phyloP scores from a whole-genome alignment of 441 rosid species.

The Theobroma grandiflorum region DNA sequence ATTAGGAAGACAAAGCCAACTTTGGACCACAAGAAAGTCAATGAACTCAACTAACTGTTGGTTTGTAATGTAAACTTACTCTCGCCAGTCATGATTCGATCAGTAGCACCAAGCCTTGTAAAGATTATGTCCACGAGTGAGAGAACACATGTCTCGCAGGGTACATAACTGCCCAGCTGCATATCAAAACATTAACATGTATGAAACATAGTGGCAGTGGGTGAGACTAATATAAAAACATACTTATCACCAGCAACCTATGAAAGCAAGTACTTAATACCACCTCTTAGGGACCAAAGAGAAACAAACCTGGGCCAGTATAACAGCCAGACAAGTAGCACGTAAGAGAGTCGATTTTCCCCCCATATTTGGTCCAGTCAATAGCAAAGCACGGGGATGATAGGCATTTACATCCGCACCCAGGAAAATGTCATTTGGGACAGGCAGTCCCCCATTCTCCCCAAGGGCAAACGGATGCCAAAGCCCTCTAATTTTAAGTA shows the following conservation, averaged over 20 bases:
- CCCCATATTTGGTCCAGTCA: constrained; percentile 99
- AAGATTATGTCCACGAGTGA: constrained; percentile 88
- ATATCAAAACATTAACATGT: constrained; percentile 23
- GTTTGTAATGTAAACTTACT: constrained; percentile 59
- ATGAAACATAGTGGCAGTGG: background rate
- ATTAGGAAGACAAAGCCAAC: background rate
- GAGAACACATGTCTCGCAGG: constrained; percentile 71
- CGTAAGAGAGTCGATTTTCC: constrained; percentile 98
- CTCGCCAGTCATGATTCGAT: constrained; percentile 97
- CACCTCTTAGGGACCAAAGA: constrained; percentile 22
- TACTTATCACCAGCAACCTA: constrained; percentile 2
- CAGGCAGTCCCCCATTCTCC: constrained; percentile 72
- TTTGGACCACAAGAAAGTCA: constrained; percentile 10
- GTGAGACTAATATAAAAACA: background rate
- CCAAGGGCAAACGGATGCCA: constrained; percentile 96
- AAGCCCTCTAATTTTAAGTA: constrained; percentile 75
- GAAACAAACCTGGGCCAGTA: constrained; percentile 83
- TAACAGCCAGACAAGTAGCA: constrained; percentile 87
- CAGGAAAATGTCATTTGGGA: constrained; percentile 83
- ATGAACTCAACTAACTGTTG: background rate
- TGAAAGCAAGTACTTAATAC: constrained; percentile 2
- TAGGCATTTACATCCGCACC: constrained; percentile 62
- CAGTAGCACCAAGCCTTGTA: constrained; percentile 95
- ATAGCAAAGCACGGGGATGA: constrained; percentile 67
- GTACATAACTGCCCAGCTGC: constrained; percentile 97